Conservation (phyloP, 2,329 filamentous ascomycete species). For the Arthroderma sp. region DNA sequence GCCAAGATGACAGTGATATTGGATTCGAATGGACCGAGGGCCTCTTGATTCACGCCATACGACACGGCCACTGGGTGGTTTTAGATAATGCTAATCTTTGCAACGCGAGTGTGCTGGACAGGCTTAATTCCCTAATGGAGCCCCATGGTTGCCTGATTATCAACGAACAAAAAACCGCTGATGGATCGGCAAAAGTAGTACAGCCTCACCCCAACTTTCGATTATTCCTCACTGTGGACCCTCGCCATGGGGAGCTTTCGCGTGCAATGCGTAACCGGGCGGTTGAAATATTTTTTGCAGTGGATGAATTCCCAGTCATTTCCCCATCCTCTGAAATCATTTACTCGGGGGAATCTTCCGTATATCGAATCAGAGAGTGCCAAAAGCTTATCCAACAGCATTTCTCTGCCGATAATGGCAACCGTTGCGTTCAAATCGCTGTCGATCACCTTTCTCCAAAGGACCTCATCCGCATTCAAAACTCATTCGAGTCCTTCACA, state of each 20-base stretch:
- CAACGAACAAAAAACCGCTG: conserved; percentile 77
- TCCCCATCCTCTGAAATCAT: conserved; percentile 14
- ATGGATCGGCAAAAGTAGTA: conserved; percentile 69
- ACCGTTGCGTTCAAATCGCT: conserved; percentile 18
- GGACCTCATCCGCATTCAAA: conserved; percentile 23
- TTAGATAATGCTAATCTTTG: conserved; percentile 97
- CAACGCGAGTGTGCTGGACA: conserved; percentile 84
- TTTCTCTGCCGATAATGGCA: conserved; percentile 8
- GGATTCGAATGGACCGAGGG: conserved; percentile 96
- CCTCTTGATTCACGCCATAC: conserved; percentile 72
- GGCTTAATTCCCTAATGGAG: conserved; percentile 87
- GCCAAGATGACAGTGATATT: conserved; percentile 53
- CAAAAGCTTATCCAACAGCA: conserved; percentile 15
- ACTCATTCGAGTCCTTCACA: conserved; percentile 15
- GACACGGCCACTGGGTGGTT: conserved; percentile 80
- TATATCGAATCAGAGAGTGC: conserved; percentile 27
- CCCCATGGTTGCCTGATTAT: conserved; percentile 77
- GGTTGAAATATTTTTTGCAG: conserved; percentile 69
- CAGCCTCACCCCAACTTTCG: conserved; percentile 75
- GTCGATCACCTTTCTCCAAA: conserved; percentile 26
- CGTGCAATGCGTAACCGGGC: conserved; percentile 93
- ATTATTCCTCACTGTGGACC: conserved; percentile 87
- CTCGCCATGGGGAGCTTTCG: conserved; percentile 82
- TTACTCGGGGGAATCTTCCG: conserved; percentile 26
- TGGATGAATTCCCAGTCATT: conserved; percentile 14